phyloP scores from a whole-genome alignment of 306 rosid species.

The Vigna radiata region DNA sequence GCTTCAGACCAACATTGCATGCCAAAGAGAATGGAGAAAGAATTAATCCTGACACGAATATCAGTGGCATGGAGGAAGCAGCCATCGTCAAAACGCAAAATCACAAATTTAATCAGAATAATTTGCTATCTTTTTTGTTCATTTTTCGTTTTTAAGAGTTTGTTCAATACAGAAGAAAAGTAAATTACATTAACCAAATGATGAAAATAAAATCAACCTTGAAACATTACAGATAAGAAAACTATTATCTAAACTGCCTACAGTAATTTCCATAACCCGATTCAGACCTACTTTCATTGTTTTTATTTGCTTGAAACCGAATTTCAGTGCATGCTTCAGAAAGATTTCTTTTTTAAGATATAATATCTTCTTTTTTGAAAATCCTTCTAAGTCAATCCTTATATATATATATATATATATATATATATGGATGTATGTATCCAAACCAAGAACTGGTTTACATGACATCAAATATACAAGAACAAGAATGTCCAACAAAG shows the following conservation, averaged over 20 bases:
- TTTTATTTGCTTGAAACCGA: not conserved
- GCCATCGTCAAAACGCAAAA: not conserved
- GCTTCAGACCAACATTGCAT: too few species aligned
- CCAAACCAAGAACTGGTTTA: conserved; percentile 46
- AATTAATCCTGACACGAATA: not conserved
- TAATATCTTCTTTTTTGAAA: not conserved
- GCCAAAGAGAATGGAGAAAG: too few species aligned
- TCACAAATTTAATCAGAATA: not conserved
- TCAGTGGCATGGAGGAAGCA: not conserved
- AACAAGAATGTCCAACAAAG: conserved; percentile 54
- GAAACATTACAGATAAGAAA: not conserved
- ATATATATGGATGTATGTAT: not conserved
- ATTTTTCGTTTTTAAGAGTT: not conserved
- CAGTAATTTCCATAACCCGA: not conserved
- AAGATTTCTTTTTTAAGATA: not conserved
- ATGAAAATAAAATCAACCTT: not conserved
- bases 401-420: too few species aligned
- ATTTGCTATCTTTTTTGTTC: not conserved
- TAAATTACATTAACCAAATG: not conserved
- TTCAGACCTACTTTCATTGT: not conserved
- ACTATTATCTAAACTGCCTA: not conserved
- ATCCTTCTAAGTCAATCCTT: conserved; percentile 16
- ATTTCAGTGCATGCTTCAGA: not conserved
- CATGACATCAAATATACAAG: conserved; percentile 60
- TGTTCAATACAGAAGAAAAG: not conserved